Evolutionary conservation across 2,329 filamentous ascomycete species (phyloP), one percentile per base, ranked within the genome.

Genomic region (Aspergillus sp.): DNA sequence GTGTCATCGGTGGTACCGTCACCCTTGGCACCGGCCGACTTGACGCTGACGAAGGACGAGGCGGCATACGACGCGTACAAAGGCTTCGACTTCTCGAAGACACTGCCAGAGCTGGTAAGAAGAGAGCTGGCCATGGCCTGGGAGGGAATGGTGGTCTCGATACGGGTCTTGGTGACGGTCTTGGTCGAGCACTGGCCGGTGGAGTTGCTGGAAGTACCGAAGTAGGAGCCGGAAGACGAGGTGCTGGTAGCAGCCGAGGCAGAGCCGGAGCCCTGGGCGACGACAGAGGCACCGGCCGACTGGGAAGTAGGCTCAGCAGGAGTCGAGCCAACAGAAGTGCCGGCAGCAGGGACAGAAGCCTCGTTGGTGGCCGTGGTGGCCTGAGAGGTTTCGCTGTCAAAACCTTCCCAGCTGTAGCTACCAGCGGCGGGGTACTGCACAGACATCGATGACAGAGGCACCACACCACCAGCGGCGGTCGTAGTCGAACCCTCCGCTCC

Each of bases 1-100:
- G 94, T 97, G 72, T 98, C 95, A 69, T 98, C 94, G 0, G 91
- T 91, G 25, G 80, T 76, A 55, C 94, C 95, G 70, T 99, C 94
- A 70, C 95, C 95, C 79, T 88, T 91, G 70, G 92, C 93, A 60
- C 95, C 94, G 54, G 84, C 83, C 50, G 86, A 81, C 80, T 94
- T 96, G 79, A 95, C 90, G 67, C 90, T 94, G 69, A 96, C 79
- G 72, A 99, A 97, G 36, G 84, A 85, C 61, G 81, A 84, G n/a
- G 82, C 85, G 3, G 87, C 77, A 2, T 91, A 78, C 45, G 80
- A 79, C 72, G 90, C 86, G 73, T 98, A 99, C 75, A 97, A 91
- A 13, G 95, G 95, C 84, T 95, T 96, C 75, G 88, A 89, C 67
- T 90, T 89, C 65, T 92, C 90, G 73, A 93, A 92, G 69, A 97